phyloP scores from a whole-genome alignment of 2,329 filamentous ascomycete genomes.

The Neospermospora avenae region DNA sequence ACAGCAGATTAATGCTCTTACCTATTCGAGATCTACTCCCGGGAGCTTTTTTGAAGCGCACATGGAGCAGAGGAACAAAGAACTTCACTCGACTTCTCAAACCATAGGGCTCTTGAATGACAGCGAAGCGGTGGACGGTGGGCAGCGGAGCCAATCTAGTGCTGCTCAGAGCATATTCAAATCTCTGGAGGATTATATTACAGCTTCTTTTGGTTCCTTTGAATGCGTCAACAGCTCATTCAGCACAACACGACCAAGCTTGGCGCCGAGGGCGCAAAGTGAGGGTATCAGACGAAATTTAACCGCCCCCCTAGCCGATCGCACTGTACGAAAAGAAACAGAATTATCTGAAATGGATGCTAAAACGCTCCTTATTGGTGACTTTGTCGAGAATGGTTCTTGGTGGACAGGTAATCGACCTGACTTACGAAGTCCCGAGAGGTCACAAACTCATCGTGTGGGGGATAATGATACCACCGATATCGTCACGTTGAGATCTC shows the following conservation, averaged over 20 bases:
- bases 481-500: constrained; percentile 56
- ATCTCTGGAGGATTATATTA: constrained; percentile 73
- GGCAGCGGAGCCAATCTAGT: constrained; percentile 38
- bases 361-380: constrained; percentile 69
- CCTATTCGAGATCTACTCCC: constrained; percentile 30
- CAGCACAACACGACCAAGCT: constrained; percentile 45
- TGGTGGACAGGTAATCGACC: constrained; percentile 70
- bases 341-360: constrained; percentile 63
- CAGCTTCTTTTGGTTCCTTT: constrained; percentile 63
- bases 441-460: constrained; percentile 34
- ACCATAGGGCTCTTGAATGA: not conserved
- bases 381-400: constrained; percentile 75
- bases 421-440: constrained; percentile 39
- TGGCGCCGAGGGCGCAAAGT: constrained; percentile 30
- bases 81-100: constrained; percentile 3
- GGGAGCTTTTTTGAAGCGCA: constrained; percentile 26
- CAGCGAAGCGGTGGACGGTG: constrained; percentile 1
- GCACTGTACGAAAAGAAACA: constrained; percentile 31
- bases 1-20: constrained; percentile 9
- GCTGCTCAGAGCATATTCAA: constrained; percentile 63
- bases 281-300: constrained; percentile 25
- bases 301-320: constrained; percentile 31
- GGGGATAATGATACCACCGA: constrained; percentile 22
- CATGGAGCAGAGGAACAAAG: constrained; percentile 17
- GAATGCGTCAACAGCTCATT: constrained; percentile 78